A percentile compares a stretch with the other conserved stretches of the same genome.
Evolutionary conservation across 805 yeast genomes (phyloP).

Genomic region (Yamadazyma philogaea): DNA sequence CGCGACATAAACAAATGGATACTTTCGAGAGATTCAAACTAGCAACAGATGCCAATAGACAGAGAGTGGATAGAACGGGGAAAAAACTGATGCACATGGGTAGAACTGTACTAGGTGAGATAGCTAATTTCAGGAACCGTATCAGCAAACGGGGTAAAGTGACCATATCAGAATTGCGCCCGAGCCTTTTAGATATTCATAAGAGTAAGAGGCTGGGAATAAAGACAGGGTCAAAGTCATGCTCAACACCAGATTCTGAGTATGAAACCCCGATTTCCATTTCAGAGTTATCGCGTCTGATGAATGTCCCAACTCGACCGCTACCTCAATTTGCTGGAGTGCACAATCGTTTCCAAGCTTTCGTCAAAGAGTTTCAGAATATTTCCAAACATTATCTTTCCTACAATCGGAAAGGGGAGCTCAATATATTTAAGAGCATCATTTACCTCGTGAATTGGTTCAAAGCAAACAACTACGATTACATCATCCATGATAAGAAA

Average conservation of each 20-base stretch:
- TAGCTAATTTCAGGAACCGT: neutral
- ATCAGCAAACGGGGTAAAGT: neutral
- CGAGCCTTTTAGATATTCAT: neutral
- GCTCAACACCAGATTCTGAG: neutral
- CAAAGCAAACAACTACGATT: slow-evolving; percentile 12
- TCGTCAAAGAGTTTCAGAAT: slow-evolving; percentile 2
- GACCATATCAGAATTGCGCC: neutral
- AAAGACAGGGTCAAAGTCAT: neutral
- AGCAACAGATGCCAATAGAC: slow-evolving; percentile 8
- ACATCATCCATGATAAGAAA: slow-evolving; percentile 11
- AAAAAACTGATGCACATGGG: neutral
- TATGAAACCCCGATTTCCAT: neutral
- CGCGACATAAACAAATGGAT: slow-evolving; percentile 7
- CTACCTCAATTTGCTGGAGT: neutral
- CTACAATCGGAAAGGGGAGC: neutral
- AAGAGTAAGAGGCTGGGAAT: neutral
- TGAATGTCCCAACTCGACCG: neutral
- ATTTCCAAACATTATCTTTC: neutral
- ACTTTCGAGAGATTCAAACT: slow-evolving; percentile 12
- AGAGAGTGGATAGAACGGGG: neutral
- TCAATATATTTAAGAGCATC: neutral
- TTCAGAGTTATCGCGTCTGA: neutral
- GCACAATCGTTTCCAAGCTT: slow-evolving; percentile 1
- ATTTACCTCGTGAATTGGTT: slow-evolving; percentile 10
- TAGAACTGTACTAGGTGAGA: neutral